Base-by-base conservation (phyloP, 164 flowering plant species). In the Santalum album region DNA sequence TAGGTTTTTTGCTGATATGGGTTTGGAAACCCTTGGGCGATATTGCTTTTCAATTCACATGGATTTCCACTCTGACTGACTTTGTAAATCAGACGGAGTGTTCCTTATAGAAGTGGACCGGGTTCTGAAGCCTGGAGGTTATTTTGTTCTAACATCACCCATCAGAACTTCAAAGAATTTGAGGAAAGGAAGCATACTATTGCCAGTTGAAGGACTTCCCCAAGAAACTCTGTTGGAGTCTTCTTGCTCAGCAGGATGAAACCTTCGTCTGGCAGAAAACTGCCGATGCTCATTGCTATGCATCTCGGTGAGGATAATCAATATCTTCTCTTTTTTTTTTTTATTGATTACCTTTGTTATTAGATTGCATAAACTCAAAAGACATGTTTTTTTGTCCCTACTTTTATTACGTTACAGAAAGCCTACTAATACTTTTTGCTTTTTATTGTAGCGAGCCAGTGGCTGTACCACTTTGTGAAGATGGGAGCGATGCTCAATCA, bases 191-290 rank as follows among this genome's bases (percentile, higher is more conserved):
- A 76, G 48, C 66, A 63, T 68, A 50, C 60, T 75, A 50, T 58
- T 75, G 47, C 75, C 81, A 20, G 42, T 85, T 60, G 91, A 79
- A 65, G 89, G 79, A 11, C n/a, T 71, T 84, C 51, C 60, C 91
- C 22, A 60, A 73, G 52, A 77, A 75, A 66, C 68, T 89, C 50
- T 92, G 96, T 69, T 92, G 99, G 99, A 83, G 72, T 68, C 74
- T 85, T 54, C 63, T 79, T 55, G 83, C 86, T 54, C 96, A 92
- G 75, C 94, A 86, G 68, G 94, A 92, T 60, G 96, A 92, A 64
- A 92, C 96, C 54, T 80, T 79, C 57, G 67, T 89, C 56, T 92
- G 99, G 99, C 96, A 92, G 72, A 92, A 92, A 77, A 87, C 96
- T 53, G 55, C 67, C 14, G 95, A 92, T 66, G 52, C 65, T 56